Percentiles rank a stretch among this genome's conserved stretches.
These are phyloP conservation scores for Adansonia gregorii DNA, from an alignment of 441 rosid genomes.

Conservation along the genomic window DNA sequence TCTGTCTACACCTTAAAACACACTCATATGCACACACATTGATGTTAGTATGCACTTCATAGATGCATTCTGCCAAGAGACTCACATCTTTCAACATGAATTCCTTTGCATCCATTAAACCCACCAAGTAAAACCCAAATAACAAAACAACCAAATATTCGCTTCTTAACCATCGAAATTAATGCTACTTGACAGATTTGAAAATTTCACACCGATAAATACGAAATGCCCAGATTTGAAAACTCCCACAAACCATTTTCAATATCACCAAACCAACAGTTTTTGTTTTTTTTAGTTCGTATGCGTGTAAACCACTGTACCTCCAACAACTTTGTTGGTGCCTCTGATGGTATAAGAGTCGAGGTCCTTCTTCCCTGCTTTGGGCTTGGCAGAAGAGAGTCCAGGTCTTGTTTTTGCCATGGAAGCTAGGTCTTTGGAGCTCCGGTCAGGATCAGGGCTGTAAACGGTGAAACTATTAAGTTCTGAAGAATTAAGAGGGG, in stretches of 20 bases:
- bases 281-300: not conserved
- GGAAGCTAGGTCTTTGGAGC: slow-evolving; percentile 48
- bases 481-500: not conserved
- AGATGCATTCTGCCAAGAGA: not conserved
- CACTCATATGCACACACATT: not conserved
- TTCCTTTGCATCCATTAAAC: not conserved
- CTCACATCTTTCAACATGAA: slow-evolving; percentile 2
- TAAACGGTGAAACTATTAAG: not conserved
- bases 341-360: slow-evolving; percentile 62
- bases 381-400: slow-evolving; percentile 53
- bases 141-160: slow-evolving; percentile 8
- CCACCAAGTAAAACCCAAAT: not conserved
- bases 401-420: not conserved
- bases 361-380: slow-evolving; percentile 49
- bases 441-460: not conserved
- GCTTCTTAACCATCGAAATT: not conserved
- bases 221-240: slow-evolving; percentile 4
- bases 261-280: not conserved
- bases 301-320: slow-evolving; percentile 28
- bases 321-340: slow-evolving; percentile 61
- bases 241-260: not conserved
- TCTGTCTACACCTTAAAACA: not conserved
- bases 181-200: not conserved
- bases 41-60: not conserved
- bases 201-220: not conserved